Evolutionary conservation across 768 basidiomycete genomes (phyloP), one percentile per base, ranked within the genome.

Genomic region (Vishniacozyma victoriae): DNA sequence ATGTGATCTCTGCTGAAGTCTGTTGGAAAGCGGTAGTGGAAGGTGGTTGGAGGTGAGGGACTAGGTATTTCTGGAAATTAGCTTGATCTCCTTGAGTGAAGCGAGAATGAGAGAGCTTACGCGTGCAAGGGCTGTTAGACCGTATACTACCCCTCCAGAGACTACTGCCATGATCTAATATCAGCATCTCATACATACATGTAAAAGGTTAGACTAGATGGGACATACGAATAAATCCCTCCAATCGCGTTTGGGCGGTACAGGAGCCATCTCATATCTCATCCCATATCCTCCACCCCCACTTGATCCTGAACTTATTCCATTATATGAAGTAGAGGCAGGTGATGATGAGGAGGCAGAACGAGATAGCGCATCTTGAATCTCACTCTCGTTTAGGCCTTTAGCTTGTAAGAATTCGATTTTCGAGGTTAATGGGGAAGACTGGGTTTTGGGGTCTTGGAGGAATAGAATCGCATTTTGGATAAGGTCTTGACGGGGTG

Each of bases 401-500:
- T 97, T 96, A 5, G 88, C 84, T 62, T 95, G 85, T n/a, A 99
- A 79, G 75, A 97, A 99, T 55, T 87, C 84, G 38, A 97, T 79
- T 43, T 87, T 82, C 69, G 93, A 87, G 1, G 85, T 78, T 23
- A 93, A 73, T 1, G 89, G 77, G 2, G 90, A 86, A 27, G 82
- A 75, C 63, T 85, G 83, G 0, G 85, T 90, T 74, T 86, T 86
- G 40, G 85, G 82, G 71, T 93, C 90, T n/a, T 76, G 75, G 44
- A 95, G 79, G 72, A 95, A 93, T 0, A 80, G 75, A 53, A 93
- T 80, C 0, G 91, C 91, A 75, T 84, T 87, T 35, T 78, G 80
- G 45, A 93, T 66, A 53, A 88, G 78, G 41, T 90, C 86, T 25
- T 37, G 36, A 12, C 52, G n/a, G 25, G 20, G 41, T 11, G 44